Evolutionary conservation across 2,329 filamentous ascomycete genomes (phyloP).

Genomic region (Ophidiomyces ophidiicola): DNA sequence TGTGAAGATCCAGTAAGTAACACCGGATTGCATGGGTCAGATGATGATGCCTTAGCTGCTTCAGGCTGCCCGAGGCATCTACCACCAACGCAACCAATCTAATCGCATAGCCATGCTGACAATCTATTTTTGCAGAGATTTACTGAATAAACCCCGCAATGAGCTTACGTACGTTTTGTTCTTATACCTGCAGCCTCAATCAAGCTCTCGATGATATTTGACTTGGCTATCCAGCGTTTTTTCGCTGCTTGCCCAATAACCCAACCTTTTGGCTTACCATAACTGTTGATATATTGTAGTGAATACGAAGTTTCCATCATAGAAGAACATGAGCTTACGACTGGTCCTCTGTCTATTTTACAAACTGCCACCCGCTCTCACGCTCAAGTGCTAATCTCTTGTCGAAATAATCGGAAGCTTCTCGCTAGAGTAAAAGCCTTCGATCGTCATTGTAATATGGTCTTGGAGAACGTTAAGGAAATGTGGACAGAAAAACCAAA

Average conservation of each 20-base stretch:
- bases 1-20: constrained; percentile 57
- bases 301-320: constrained; percentile 82
- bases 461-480: constrained; percentile 92
- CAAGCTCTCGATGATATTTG: neutral
- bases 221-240: constrained; percentile 8
- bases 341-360: constrained; percentile 78
- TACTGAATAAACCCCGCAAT: constrained; percentile 74
- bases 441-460: constrained; percentile 98
- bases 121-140: constrained; percentile 49
- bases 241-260: neutral
- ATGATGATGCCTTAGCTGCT: constrained; percentile 12
- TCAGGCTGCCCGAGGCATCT: neutral
- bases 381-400: constrained; percentile 90
- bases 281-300: constrained; percentile 34
- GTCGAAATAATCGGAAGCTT: constrained; percentile 96
- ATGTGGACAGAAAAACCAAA: constrained; percentile 98
- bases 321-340: constrained; percentile 68
- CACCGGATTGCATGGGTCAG: constrained; percentile 12
- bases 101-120: constrained; percentile 5
- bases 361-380: constrained; percentile 93
- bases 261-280: constrained; percentile 16
- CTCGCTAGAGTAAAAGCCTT: constrained; percentile 96
- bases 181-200: constrained; percentile 12
- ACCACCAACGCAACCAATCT: constrained; percentile 7
- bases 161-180: constrained; percentile 68